These are phyloP conservation scores for Trypanosoma conorhini DNA, from an alignment of 208 protist species.

Conservation along the genomic window DNA sequence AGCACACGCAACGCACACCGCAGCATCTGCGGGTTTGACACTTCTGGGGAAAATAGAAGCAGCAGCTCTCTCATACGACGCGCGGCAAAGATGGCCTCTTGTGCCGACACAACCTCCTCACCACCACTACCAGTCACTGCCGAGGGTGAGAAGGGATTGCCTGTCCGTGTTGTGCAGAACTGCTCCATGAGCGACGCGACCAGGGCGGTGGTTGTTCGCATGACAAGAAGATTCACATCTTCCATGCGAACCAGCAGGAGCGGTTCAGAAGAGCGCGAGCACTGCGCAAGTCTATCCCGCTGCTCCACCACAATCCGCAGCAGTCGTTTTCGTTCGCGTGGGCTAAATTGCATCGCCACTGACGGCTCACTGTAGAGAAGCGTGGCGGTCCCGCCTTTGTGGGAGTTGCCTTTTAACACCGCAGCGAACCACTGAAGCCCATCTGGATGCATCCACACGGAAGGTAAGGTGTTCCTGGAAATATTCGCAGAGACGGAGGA, in stretches of 20 bases:
- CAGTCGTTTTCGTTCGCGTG: slow-evolving; percentile 31
- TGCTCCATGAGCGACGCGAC: slow-evolving; percentile 52
- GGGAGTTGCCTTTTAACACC: slow-evolving; percentile 7
- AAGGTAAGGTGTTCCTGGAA: not conserved
- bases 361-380: slow-evolving; percentile 34
- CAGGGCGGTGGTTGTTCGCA: slow-evolving; percentile 44
- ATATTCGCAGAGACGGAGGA: not conserved
- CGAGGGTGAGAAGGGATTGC: not conserved
- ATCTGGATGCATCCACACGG: slow-evolving; percentile 18
- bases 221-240: slow-evolving; percentile 37
- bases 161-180: slow-evolving; percentile 31
- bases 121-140: not conserved
- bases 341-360: slow-evolving; percentile 18
- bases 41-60: slow-evolving; percentile 47
- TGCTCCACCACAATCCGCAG: slow-evolving; percentile 27
- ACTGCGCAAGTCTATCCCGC: slow-evolving; percentile 19
- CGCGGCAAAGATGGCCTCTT: not conserved
- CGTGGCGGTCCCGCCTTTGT: not conserved
- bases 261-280: slow-evolving; percentile 14
- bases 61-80: slow-evolving; percentile 44
- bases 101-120: not conserved
- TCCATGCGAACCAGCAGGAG: slow-evolving; percentile 26
- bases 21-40: slow-evolving; percentile 47
- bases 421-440: slow-evolving; percentile 33
- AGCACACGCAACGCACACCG: slow-evolving; percentile 56